Evolutionary conservation across 768 basidiomycete genomes (phyloP).

Genomic region (Xerocomus potaroensis): DNA sequence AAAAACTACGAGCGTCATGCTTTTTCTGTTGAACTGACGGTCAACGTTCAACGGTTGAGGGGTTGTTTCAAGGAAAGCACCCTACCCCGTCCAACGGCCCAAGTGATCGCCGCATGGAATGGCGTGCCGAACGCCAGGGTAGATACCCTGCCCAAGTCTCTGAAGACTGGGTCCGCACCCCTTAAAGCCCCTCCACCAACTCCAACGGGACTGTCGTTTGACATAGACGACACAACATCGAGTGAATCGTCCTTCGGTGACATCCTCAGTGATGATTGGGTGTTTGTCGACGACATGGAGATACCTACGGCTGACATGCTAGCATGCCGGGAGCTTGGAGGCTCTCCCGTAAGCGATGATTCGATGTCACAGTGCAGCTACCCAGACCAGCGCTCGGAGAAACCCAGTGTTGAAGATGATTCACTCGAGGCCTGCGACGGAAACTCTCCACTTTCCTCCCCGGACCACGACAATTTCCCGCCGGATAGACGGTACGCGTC

Average conservation of each 20-base stretch:
- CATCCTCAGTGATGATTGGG: constrained; percentile 1
- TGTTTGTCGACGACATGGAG: neutral
- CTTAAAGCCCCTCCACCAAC: constrained; percentile 20
- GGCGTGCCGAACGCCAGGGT: constrained; percentile 23
- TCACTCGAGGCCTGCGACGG: neutral
- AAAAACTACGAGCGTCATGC: constrained; percentile 8
- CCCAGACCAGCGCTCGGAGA: neutral
- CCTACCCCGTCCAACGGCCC: constrained; percentile 17
- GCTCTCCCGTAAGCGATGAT: neutral
- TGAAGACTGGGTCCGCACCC: neutral
- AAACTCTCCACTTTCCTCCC: constrained; percentile 2
- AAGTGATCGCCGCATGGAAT: constrained; percentile 21
- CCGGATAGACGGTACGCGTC: constrained; percentile 1
- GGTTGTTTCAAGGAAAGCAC: constrained; percentile 9
- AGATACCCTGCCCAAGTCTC: constrained; percentile 7
- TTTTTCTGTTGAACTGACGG: constrained; percentile 12
- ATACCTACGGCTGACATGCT: neutral
- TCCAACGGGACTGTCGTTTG: constrained; percentile 6
- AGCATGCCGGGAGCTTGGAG: neutral
- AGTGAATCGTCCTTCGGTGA: neutral
- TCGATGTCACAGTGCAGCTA: neutral
- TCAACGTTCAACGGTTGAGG: constrained; percentile 15
- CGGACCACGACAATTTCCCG: constrained; percentile 11
- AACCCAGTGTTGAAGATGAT: neutral
- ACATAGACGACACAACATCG: constrained; percentile 1